phyloP scores from a whole-genome alignment of 2,329 filamentous ascomycete species.

The Neofusicoccum sp. region DNA sequence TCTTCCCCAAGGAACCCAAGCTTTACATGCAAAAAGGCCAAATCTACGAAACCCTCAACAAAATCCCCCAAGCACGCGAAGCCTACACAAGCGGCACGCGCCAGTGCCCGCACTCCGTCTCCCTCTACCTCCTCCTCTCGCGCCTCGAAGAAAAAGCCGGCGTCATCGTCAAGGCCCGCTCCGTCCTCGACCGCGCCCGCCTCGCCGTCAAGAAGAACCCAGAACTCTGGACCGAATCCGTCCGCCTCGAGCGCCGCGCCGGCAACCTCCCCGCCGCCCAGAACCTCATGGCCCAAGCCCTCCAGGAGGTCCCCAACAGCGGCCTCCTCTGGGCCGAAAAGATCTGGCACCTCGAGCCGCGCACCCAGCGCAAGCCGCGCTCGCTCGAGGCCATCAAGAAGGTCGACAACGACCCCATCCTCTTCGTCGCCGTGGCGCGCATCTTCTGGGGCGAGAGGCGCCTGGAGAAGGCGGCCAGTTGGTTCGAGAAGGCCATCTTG shows the following conservation, averaged over 20 bases:
- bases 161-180: constrained; percentile 86
- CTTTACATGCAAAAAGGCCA: constrained; percentile 99
- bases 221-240: constrained; percentile 89
- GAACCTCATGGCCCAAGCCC: constrained; percentile 87
- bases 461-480: constrained; percentile 90
- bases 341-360: constrained; percentile 90
- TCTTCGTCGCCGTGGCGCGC: constrained; percentile 89
- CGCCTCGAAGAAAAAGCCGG: constrained; percentile 85
- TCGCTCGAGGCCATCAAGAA: constrained; percentile 95
- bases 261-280: constrained; percentile 83
- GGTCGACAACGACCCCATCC: constrained; percentile 84
- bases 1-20: constrained; percentile 84
- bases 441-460: constrained; percentile 95
- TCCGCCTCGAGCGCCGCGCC: constrained; percentile 86
- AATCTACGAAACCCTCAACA: constrained; percentile 84
- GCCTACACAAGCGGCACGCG: constrained; percentile 88
- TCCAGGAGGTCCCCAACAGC: constrained; percentile 87
- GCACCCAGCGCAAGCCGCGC: constrained; percentile 89
- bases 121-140: constrained; percentile 87
- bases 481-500: constrained; percentile 96
- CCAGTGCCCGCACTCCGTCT: constrained; percentile 79
- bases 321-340: constrained; percentile 91
- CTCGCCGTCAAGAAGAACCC: constrained; percentile 84
- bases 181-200: constrained; percentile 87
- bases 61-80: constrained; percentile 82